These are phyloP conservation scores for Russula compacta DNA, from an alignment of 768 basidiomycete genomes.

Conservation along the genomic window DNA sequence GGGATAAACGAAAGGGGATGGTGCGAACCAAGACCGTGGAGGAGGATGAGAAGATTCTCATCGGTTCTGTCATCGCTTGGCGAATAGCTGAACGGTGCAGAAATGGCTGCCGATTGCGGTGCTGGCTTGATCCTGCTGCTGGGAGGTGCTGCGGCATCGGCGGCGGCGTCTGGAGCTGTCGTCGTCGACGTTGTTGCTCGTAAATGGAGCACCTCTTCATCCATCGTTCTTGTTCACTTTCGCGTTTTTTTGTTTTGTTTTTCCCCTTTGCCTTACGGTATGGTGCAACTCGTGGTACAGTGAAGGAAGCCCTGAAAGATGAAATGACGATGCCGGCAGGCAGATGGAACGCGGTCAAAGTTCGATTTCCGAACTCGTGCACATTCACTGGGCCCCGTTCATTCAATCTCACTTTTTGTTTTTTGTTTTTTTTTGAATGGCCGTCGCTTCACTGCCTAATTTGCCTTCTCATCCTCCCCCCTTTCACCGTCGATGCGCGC, in stretches of 20 bases:
- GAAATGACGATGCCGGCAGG: no score
- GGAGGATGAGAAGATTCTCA: conserved; percentile 73
- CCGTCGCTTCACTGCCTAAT: not conserved
- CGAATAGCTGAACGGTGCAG: conserved; percentile 54
- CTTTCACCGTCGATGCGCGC: not conserved
- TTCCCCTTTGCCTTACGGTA: no score
- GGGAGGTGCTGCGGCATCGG: conserved; percentile 1
- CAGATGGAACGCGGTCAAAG: no score
- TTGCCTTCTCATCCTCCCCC: not conserved
- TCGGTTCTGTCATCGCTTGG: conserved; percentile 79
- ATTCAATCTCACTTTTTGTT: no score
- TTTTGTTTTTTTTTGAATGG: not conserved
- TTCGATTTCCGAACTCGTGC: no score
- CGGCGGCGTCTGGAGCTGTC: not conserved
- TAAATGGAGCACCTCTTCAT: conserved; percentile 9
- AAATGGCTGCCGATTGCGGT: conserved; percentile 38
- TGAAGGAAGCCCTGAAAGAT: no score
- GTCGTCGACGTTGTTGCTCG: not conserved
- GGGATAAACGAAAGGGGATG: not conserved
- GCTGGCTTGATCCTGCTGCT: conserved; percentile 33
- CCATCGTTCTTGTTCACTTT: not conserved
- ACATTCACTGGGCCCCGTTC: no score
- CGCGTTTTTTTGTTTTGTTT: no score
- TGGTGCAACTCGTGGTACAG: no score
- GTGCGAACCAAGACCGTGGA: conserved; percentile 75